Conservation (phyloP, 768 basidiomycete genomes). For the Scleroderma citrinum region DNA sequence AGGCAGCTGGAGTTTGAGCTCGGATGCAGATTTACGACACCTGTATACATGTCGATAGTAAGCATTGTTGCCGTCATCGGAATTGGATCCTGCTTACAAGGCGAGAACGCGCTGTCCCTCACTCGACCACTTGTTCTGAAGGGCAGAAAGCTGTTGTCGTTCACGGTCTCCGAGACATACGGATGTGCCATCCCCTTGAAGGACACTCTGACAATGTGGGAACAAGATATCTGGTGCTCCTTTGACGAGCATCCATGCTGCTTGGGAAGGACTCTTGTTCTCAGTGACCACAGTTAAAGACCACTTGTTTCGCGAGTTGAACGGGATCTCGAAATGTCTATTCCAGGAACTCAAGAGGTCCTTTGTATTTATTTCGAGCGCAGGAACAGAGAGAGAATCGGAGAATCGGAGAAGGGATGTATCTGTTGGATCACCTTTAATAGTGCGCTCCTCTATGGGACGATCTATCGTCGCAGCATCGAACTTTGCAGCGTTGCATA, state of each 20-base stretch:
- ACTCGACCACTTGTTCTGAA: too few relatives aligned
- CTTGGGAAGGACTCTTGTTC: too few relatives aligned
- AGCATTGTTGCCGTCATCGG: too few relatives aligned
- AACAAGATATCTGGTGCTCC: constrained; percentile 55
- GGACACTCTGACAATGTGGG: constrained; percentile 31
- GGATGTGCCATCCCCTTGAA: constrained; percentile 26
- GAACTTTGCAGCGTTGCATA: constrained; percentile 56
- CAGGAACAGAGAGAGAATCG: too few relatives aligned
- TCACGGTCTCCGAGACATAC: too few relatives aligned
- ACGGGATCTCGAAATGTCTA: constrained; percentile 38
- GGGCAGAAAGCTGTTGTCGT: too few relatives aligned
- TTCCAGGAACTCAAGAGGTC: too few relatives aligned
- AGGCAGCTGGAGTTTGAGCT: constrained; percentile 21
- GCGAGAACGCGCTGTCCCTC: too few relatives aligned
- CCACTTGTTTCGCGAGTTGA: constrained; percentile 53
- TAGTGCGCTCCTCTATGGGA: constrained; percentile 23
- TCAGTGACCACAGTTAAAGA: constrained; percentile 51
- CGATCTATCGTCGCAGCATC: constrained; percentile 26
- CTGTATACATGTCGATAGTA: too few relatives aligned
- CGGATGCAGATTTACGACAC: constrained; percentile 25
- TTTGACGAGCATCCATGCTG: constrained; percentile 44
- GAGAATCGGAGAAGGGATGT: constrained; percentile 49
- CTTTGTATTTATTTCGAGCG: too few relatives aligned
- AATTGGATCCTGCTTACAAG: too few relatives aligned
- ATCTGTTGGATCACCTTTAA: constrained; percentile 48